These are phyloP conservation scores for Escovopsis weberi DNA, from an alignment of 2,329 filamentous ascomycete species.

Conservation along the genomic window DNA sequence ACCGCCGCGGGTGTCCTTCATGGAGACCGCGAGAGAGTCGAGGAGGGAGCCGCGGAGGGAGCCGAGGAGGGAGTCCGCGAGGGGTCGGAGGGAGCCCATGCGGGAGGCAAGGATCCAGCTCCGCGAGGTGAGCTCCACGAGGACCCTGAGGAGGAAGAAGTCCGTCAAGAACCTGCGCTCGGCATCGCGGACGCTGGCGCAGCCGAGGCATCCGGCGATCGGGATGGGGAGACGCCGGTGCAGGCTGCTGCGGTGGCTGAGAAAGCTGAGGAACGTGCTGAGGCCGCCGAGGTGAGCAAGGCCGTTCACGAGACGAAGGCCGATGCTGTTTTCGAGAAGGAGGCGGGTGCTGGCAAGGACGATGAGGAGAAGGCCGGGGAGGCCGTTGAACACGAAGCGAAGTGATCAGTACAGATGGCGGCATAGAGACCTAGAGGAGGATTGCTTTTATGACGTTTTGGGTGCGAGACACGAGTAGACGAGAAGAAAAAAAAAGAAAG, in stretches of 20 bases:
- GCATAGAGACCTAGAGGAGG: slow-evolving; percentile 1
- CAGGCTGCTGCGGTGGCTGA: not conserved
- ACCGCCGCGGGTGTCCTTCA: no score
- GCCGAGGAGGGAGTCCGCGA: no score
- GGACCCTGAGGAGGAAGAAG: not conserved
- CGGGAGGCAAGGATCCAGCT: no score
- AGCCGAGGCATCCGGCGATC: not conserved
- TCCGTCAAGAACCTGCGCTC: slow-evolving; percentile 1
- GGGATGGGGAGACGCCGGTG: not conserved
- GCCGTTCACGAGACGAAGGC: slow-evolving; percentile 14
- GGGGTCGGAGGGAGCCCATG: no score
- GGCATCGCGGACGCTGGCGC: not conserved
- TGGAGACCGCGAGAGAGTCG: no score
- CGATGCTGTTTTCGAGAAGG: slow-evolving; percentile 19
- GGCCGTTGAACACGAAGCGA: slow-evolving; percentile 15
- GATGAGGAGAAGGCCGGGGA: slow-evolving; percentile 21
- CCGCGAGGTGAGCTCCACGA: not conserved
- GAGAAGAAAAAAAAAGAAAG: no score
- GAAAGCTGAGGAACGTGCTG: slow-evolving; percentile 1
- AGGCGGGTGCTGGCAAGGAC: slow-evolving; percentile 12
- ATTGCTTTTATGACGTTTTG: not conserved
- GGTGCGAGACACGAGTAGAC: no score
- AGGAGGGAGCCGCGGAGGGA: no score
- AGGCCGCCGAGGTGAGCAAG: not conserved
- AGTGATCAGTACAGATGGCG: not conserved